A percentile compares a stretch with the other conserved stretches of the same genome.
phyloP scores from a whole-genome alignment of 2,329 filamentous ascomycete species.

The Fusarium compactum region DNA sequence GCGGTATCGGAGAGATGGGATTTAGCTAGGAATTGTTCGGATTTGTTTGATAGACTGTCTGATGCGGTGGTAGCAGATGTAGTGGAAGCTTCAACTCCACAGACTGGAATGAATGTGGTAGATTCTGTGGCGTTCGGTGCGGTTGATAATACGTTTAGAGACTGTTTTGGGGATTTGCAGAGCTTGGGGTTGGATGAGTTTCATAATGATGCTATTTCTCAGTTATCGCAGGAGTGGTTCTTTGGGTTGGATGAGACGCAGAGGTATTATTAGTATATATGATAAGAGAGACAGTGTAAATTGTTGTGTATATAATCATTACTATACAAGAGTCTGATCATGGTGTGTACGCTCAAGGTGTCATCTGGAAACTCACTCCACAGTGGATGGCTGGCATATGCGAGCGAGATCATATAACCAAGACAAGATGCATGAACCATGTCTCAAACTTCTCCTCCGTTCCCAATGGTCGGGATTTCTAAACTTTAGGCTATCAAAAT shows the following conservation, averaged over 20 bases:
- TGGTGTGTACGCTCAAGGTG: not conserved
- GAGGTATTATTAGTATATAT: constrained; percentile 23
- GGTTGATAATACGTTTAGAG: constrained; percentile 54
- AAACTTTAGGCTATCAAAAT: not conserved
- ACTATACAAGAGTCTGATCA: not conserved
- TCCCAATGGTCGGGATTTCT: rapidly evolving
- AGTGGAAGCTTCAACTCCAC: constrained; percentile 43
- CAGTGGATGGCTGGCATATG: not conserved
- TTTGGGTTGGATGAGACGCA: constrained; percentile 35
- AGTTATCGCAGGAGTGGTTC: constrained; percentile 41
- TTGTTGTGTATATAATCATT: too few species aligned
- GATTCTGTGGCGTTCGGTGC: constrained; percentile 15
- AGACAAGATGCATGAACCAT: not conserved
- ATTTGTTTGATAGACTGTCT: constrained; percentile 58
- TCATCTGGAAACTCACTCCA: too few species aligned
- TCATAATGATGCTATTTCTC: constrained; percentile 47
- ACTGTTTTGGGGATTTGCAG: constrained; percentile 52
- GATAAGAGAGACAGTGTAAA: not conserved
- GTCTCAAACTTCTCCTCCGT: not conserved
- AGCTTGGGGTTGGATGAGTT: constrained; percentile 42
- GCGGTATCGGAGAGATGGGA: constrained; percentile 59
- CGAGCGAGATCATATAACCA: not conserved
- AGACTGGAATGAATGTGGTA: not conserved
- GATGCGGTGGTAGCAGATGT: constrained; percentile 58
- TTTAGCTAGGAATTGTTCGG: constrained; percentile 54